Percentiles rank a stretch among this genome's conserved stretches.
Evolutionary conservation across 2,329 filamentous ascomycete species (phyloP).

Genomic region (Fusarium nodosum): DNA sequence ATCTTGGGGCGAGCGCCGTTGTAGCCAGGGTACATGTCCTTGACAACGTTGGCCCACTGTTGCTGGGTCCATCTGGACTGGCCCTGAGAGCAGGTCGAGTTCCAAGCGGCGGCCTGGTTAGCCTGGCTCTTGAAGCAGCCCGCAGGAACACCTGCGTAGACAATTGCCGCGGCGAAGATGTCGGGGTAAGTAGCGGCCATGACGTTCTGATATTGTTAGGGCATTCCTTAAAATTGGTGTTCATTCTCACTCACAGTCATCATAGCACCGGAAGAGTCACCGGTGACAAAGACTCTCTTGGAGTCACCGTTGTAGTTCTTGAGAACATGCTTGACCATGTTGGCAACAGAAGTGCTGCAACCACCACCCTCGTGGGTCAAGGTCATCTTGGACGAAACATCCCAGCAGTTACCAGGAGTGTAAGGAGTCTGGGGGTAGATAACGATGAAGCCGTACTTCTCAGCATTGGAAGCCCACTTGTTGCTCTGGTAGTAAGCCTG

Average conservation of each 20-base stretch:
- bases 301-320: constrained; percentile 21
- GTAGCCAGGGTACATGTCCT: constrained; percentile 32
- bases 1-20: constrained; percentile 20
- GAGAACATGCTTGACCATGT: constrained; percentile 25
- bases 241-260: constrained; percentile 12
- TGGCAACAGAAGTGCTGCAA: constrained; percentile 20
- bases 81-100: constrained; percentile 23
- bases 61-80: constrained; percentile 7
- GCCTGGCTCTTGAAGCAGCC: constrained; percentile 19
- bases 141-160: constrained; percentile 22
- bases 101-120: constrained; percentile 19
- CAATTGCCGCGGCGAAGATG: constrained; percentile 14
- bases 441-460: constrained; percentile 27
- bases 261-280: constrained; percentile 29
- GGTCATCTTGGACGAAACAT: constrained; percentile 25
- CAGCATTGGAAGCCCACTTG: constrained; percentile 25
- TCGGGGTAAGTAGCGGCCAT: constrained; percentile 26
- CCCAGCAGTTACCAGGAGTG: constrained; percentile 20
- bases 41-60: constrained; percentile 25
- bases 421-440: constrained; percentile 29
- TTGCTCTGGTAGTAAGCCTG: constrained; percentile 21
- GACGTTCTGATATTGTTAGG: constrained; percentile 8
- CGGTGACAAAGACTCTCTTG: constrained; percentile 26
- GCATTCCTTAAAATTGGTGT: rapidly evolving
- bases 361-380: constrained; percentile 22